Percentiles rank a stretch among this genome's conserved stretches.
phyloP scores from a whole-genome alignment of 371 early-diverging fungal genomes.

The Mortierella sp. region DNA sequence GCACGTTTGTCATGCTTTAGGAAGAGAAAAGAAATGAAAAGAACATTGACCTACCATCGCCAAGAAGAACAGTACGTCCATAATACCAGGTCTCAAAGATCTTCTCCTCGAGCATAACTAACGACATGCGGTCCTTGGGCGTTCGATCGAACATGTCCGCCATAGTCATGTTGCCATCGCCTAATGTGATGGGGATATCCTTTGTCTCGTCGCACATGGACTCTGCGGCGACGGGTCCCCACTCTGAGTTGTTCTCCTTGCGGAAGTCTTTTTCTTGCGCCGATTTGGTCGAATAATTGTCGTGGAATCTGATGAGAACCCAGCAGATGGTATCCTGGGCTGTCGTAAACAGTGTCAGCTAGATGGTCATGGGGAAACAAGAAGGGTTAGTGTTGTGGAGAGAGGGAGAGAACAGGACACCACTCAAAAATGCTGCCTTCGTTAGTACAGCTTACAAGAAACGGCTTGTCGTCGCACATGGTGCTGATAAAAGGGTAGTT shows the following conservation, averaged over 20 bases:
- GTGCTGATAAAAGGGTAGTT: not conserved
- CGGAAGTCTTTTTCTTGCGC: too few species aligned
- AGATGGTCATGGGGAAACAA: not conserved
- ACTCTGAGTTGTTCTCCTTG: not conserved
- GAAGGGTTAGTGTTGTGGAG: too few species aligned
- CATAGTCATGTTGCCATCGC: not conserved
- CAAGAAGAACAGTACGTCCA: not conserved
- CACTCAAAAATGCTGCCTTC: too few species aligned
- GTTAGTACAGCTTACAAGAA: too few species aligned
- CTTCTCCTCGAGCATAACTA: not conserved
- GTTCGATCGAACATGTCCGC: not conserved
- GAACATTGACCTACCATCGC: not conserved
- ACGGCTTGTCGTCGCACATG: conserved; percentile 5
- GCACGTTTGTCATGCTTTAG: too few species aligned
- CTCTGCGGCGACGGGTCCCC: not conserved
- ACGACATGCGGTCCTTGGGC: not conserved
- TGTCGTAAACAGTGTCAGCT: not conserved
- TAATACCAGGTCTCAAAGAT: not conserved
- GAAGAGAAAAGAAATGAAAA: too few species aligned
- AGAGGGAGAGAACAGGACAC: too few species aligned
- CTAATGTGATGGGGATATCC: not conserved
- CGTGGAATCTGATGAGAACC: not conserved
- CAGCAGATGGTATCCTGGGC: not conserved
- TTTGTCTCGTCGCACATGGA: not conserved
- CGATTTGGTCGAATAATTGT: not conserved